Conservation (phyloP, 1,139 yeast species). For the Candida albicans region DNA sequence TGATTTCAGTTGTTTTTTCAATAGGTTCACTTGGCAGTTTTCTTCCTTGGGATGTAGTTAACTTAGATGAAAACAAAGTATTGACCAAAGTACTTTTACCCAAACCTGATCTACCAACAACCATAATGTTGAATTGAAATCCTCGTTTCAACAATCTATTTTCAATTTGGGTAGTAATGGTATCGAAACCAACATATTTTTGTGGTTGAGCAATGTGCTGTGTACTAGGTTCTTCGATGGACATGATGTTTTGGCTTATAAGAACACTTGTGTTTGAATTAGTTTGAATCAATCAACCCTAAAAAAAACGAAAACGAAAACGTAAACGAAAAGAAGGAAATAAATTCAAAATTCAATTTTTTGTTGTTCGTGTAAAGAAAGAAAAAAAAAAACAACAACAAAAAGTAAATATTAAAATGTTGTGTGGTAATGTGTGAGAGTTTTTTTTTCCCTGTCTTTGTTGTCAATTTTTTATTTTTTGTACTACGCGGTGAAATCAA, state of each 20-base stretch:
- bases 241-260: constrained; percentile 2
- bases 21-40: constrained; percentile 65
- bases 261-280: not conserved
- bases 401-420: not conserved
- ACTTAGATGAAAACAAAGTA: constrained; percentile 82
- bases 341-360: not conserved
- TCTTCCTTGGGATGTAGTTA: constrained; percentile 75
- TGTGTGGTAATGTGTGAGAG: not conserved
- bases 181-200: constrained; percentile 89
- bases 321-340: not conserved
- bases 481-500: too few relatives aligned
- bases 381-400: not conserved
- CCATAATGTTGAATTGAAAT: constrained; percentile 91
- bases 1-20: constrained; percentile 86
- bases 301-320: not conserved
- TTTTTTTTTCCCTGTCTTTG: not conserved
- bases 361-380: constrained; percentile 4
- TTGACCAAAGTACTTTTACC: constrained; percentile 92
- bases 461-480: too few relatives aligned
- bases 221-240: constrained; percentile 5
- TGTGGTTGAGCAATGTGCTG: constrained; percentile 31
- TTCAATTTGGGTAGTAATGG: constrained; percentile 94
- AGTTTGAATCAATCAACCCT: not conserved
- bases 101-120: constrained; percentile 91
- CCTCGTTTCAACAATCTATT: constrained; percentile 89